phyloP scores from a whole-genome alignment of 176 grass and related monocot species.

The Juncus effusus region DNA sequence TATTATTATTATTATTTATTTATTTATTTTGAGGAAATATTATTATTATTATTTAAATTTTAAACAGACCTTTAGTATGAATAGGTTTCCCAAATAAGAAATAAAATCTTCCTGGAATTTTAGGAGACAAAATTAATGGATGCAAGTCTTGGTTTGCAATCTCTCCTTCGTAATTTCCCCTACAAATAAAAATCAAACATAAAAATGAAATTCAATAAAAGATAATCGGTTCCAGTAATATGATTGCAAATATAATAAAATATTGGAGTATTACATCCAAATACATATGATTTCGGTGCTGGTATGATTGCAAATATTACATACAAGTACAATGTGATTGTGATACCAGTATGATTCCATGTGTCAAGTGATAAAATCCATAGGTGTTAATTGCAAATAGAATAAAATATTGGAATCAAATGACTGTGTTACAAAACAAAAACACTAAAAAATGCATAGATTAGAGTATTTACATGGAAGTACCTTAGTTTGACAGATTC shows the following conservation, averaged over 20 bases:
- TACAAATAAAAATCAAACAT: constrained; percentile 26
- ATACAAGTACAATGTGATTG: neutral
- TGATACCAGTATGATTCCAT: neutral
- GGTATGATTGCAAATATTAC: neutral
- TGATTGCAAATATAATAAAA: too few species aligned
- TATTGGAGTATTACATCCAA: neutral
- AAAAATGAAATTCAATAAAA: neutral
- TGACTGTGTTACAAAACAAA: neutral
- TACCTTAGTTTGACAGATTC: constrained; percentile 59
- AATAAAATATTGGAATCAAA: neutral
- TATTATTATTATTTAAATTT: constrained; percentile 2
- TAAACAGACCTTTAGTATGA: constrained; percentile 61
- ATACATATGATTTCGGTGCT: neutral
- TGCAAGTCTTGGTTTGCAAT: constrained; percentile 64
- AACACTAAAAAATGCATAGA: neutral
- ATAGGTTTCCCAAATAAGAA: constrained; percentile 83
- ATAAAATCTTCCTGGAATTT: constrained; percentile 78
- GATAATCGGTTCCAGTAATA: too few species aligned
- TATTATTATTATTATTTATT: constrained; percentile 2
- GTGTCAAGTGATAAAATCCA: too few species aligned
- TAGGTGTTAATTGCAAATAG: neutral
- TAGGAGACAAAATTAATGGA: constrained; percentile 45
- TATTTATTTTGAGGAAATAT: too few species aligned
- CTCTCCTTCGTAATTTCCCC: constrained; percentile 52
- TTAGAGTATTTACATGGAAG: neutral